Base-by-base conservation (phyloP, 257 asterid species). In the Plantago elongata region DNA sequence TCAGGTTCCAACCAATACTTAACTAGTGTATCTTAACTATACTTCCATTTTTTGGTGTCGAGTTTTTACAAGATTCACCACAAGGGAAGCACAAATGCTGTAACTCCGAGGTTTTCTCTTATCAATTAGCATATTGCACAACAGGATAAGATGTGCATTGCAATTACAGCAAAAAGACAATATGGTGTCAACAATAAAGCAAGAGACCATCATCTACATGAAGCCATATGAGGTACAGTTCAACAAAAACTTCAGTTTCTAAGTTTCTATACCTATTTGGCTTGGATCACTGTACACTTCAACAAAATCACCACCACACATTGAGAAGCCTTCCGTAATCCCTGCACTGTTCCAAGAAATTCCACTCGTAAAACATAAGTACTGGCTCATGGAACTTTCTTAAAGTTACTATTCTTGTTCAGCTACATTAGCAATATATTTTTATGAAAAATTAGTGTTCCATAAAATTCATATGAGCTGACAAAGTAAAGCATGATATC, bases 221-320 rank as follows among this genome's bases (percentile, higher is more conserved):
- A 12, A 9, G 56, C 22, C 13, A 14, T 52, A 17, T 54, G 3
- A 54, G 42, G 59, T 54, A 11, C 42, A 34, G 49, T 52, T 69
- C 40, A 63, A 38, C 18, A 72, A 67, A 59, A 50, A 51, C 27
- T 38, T 14, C 55, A 34, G 55, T 15, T 37, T 63, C 48, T 56
- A 59, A 34, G 55, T 15, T 37, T 63, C 48, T 56, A 59, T 78
- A 89, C 99, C 99, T 75, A 69, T 75, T 81, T 92, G 97, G 84
- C 83, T 83, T 65, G 91, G 85, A 82, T 89, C 95, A 74, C 74
- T 79, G 75, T 92, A 92, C 62, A 92, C 96, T 77, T 92, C 99
- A 54, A 87, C 90, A 74, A 92, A 92, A 80, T 92, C 97, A 72
- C 99, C 99, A 57, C 97, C 97, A 45, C 99, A 92, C 97, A 92